Percentiles rank a stretch among this genome's conserved stretches.
These are phyloP conservation scores for Metschnikowia continentalis DNA, from an alignment of 805 yeast species.

Conservation along the genomic window DNA sequence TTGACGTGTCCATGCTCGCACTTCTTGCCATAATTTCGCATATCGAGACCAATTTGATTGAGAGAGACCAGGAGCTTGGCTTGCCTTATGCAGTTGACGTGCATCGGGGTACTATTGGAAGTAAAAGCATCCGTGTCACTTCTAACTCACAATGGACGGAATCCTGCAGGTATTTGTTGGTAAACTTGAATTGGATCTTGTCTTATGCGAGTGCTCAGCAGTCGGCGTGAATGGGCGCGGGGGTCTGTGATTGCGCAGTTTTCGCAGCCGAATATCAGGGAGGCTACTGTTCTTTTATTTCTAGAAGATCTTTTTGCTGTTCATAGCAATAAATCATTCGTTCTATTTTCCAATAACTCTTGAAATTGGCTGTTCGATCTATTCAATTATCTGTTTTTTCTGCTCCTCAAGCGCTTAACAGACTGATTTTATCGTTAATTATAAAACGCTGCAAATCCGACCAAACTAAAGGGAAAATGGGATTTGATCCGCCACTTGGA, in stretches of 20 bases:
- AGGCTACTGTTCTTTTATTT: background rate
- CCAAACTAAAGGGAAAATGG: background rate
- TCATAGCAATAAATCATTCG: background rate
- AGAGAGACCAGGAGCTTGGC: constrained; percentile 52
- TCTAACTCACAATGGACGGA: constrained; percentile 84
- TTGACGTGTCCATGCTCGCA: constrained; percentile 81
- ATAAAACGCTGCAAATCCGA: background rate
- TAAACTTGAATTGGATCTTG: constrained; percentile 77
- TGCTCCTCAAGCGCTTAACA: background rate
- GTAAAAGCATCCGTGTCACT: constrained; percentile 66
- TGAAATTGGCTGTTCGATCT: background rate
- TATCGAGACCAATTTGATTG: constrained; percentile 42
- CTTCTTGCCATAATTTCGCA: constrained; percentile 57
- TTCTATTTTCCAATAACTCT: background rate
- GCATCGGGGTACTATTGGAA: constrained; percentile 66
- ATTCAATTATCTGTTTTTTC: background rate
- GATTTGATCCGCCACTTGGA: background rate
- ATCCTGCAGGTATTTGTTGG: constrained; percentile 77
- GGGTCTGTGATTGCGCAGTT: background rate
- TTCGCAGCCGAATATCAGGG: constrained; percentile 1
- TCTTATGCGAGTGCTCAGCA: constrained; percentile 55
- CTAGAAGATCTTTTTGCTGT: background rate
- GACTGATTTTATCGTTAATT: background rate
- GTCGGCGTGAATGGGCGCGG: background rate
- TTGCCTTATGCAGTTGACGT: constrained; percentile 67